Evolutionary conservation across 345 rosid species (phyloP), one percentile per base, ranked within the genome.

Genomic region (Moricandia moricandioides): DNA sequence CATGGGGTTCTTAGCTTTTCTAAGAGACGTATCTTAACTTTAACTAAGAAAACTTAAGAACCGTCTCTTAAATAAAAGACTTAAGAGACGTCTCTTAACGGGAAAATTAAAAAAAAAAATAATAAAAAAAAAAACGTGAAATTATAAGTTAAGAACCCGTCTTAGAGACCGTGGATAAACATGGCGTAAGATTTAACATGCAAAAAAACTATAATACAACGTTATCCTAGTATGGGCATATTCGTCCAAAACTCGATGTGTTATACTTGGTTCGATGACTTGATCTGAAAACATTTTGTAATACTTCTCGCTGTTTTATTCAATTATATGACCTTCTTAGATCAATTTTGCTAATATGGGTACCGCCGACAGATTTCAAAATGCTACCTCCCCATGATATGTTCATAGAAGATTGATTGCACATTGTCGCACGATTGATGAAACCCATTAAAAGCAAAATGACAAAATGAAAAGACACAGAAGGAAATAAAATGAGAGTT

Each of bases 381-480:
- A 65, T n/a, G 24, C 16, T 30, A 43, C 16, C 12, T 62, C 2
- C 9, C 21, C 13, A 30, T 27, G 30, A 62, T 49, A 13, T 1
- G 37, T 43, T 33, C n/a, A 30, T 6, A 33, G 52, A 27, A 11
- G 21, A 69, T 76, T 62, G 26, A 75, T 68, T 49, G 79, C 73
- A 67, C 67, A 75, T 39, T 62, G 69, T 69, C 57, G 6, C 75
- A 76, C 39, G 52, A 70, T 76, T n/a, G 43, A 70, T 33, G 35
- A 70, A 21, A 76, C 11, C 74, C 54, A 62, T 39, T 52, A 69
- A 69, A 52, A 54, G 69, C 72, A 62, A 69, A 30, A 49, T 69
- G 74, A 69, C 71, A 69, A 70, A 77, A 70, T 33, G 60, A 62
- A 69, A 69, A 70, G 63, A 76, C 60, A 54, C 24, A 70, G 14